Evolutionary conservation across 371 early-diverging fungal genomes (phyloP), one percentile per base, ranked within the genome.

Genomic region (Mucor piriformis): DNA sequence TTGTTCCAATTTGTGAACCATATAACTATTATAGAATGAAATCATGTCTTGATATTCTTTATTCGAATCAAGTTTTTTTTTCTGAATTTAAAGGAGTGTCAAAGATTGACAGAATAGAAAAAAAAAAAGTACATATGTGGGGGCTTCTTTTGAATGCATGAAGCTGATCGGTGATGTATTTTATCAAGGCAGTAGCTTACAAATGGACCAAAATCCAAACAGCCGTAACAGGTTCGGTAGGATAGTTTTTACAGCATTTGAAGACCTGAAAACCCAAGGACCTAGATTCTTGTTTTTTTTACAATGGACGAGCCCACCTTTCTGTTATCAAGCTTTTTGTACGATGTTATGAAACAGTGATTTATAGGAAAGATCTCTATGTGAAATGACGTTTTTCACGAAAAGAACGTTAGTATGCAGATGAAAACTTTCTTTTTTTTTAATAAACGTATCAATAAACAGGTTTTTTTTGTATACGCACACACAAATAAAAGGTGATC

Each of bases 61-160:
- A 5, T 42, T 42, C 42, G 2, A 20, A 42, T 18, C 42, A 42
- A 42, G 42, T 42, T 40, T 40, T 40, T 18, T 7, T 11, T 37
- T 37, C n/a, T 37, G 18, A 40, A 40, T n/a, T n/a, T n/a, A 42
- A 42, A 42, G 20, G 18, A 42, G 42, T 7, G 18, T 7, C n/a
- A 42, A 40, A 42, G 18, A 42, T n/a, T 42, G 42, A 42, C 42
- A 42, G 42, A 37, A 37, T 13, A 37, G n/a, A 37, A 37, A 37
- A 37, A 37, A 12, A 37, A 12, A 37, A 37, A 20, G 6, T n/a
- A 42, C 29, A 29, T n/a, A n/a, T 29, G 29, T 29, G 29, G 29
- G 29, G 29, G 29, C 29, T 29, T 29, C 29, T 29, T 29, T 29
- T 29, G 29, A 42, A 42, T 42, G 42, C 42, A 42, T 42, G 7